These are phyloP conservation scores for Phytophthora rubi DNA, from an alignment of 352 stramenopile species.

Conservation along the genomic window DNA sequence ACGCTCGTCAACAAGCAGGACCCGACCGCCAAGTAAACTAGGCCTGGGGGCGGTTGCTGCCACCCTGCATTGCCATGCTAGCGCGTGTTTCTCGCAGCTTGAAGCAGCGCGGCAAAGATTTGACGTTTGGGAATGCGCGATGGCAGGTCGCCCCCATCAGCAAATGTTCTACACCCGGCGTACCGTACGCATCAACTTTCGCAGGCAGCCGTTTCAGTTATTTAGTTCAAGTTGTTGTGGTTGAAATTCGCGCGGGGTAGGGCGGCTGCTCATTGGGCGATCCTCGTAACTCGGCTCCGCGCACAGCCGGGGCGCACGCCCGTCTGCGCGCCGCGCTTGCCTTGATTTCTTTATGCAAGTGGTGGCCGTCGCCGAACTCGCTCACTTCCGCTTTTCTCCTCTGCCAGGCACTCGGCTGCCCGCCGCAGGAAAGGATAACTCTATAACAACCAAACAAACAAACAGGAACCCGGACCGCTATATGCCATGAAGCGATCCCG, in stretches of 20 bases:
- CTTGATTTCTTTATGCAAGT: constrained; percentile 24
- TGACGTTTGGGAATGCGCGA: constrained; percentile 22
- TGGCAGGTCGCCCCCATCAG: constrained; percentile 6
- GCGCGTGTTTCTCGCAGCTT: constrained; percentile 37
- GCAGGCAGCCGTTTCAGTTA: constrained; percentile 25
- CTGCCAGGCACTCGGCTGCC: constrained; percentile 7
- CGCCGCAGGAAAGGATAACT: constrained; percentile 2
- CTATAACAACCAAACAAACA: too few relatives aligned
- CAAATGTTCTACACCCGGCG: neutral
- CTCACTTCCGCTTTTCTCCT: constrained; percentile 42
- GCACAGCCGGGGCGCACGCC: constrained; percentile 7
- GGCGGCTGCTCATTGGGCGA: constrained; percentile 6
- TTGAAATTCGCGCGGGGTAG: constrained; percentile 34
- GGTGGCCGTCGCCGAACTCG: constrained; percentile 21
- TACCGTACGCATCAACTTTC: constrained; percentile 20
- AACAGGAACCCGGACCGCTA: neutral
- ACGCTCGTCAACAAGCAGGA: neutral
- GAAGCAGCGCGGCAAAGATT: constrained; percentile 30
- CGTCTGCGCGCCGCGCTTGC: constrained; percentile 16
- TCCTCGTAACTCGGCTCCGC: neutral
- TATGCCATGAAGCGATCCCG: constrained; percentile 70
- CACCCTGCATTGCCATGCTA: neutral
- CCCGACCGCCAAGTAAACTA: too few relatives aligned
- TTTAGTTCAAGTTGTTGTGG: constrained; percentile 42
- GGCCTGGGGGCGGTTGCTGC: neutral